These are phyloP conservation scores for Sclerospora graminicola DNA, from an alignment of 352 stramenopile genomes.

Conservation along the genomic window DNA sequence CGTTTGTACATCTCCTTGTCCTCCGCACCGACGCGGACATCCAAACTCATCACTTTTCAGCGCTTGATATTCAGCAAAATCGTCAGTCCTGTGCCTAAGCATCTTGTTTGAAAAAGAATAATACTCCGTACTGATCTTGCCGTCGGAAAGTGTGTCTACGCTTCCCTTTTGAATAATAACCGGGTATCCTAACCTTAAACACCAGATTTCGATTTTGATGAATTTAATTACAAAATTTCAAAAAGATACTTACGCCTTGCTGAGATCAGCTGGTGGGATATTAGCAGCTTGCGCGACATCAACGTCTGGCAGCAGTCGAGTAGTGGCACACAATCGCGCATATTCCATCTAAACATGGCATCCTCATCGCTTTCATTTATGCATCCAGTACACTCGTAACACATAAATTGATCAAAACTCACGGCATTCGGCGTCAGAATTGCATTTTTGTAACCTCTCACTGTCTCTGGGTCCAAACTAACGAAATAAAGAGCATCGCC, in stretches of 20 bases:
- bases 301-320: constrained; percentile 27
- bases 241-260: constrained; percentile 37
- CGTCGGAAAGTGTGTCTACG: constrained; percentile 76
- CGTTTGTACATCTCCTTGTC: constrained; percentile 81
- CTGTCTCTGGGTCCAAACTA: constrained; percentile 52
- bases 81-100: neutral
- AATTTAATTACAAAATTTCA: neutral
- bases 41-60: constrained; percentile 56
- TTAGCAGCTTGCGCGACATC: constrained; percentile 38
- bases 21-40: constrained; percentile 81
- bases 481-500: constrained; percentile 91
- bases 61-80: constrained; percentile 14
- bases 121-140: constrained; percentile 31
- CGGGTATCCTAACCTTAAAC: constrained; percentile 53
- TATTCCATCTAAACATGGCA: constrained; percentile 68
- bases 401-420: neutral
- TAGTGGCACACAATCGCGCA: constrained; percentile 49
- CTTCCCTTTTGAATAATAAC: constrained; percentile 82
- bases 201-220: neutral
- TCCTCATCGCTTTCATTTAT: neutral
- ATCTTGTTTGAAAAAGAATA: neutral
- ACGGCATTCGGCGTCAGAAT: constrained; percentile 93
- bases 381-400: neutral
- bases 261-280: constrained; percentile 41
- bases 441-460: constrained; percentile 55